Base-by-base conservation (phyloP, 2,329 filamentous ascomycete species). In the Aureobasidium sp. region DNA sequence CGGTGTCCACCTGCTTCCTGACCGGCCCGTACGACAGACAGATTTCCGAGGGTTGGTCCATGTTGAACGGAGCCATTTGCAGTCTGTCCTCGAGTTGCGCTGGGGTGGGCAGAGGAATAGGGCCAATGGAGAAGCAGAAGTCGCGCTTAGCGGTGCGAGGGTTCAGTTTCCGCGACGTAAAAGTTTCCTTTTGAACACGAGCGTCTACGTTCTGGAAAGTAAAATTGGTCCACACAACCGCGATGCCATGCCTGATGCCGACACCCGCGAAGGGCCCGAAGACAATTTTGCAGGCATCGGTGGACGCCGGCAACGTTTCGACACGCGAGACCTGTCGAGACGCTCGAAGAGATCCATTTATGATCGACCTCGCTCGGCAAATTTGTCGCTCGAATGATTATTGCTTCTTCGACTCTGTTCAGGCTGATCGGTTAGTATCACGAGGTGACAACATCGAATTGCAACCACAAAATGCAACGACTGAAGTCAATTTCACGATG, bases 321-420 rank as follows among this genome's bases (percentile, higher is more conserved):
- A 49, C 45, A 39, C 34, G 45, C 45, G 45, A 49, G 34, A 48
- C 45, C 34, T 30, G 44, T 21, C 44, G 44, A 48, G 44, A 45
- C 29, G 44, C 22, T 34, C 44, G 44, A 25, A 34, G 22, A 48
- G 30, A 12, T 48, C 44, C 45, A 39, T 29, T 49, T 49, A 29
- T 49, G 45, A 49, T 49, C 45, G 45, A n/a, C 45, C 24, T 24
- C 16, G 34, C 45, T 49, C 45, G 45, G 24, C 30, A 49, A 39
- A 25, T 3, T 29, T 49, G 25, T 30, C 45, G n/a, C n/a, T 39
- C 10, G 6, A 22, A 8, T n/a, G n/a, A n/a, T 35, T 38, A n/a
- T 49, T 49, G 45, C 45, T 49, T 49, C 45, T 49, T 39, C 24
- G 2, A 21, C 6, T 6, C 12, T n/a, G 14, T 39, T 38, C 45